Base-by-base conservation (phyloP, 805 yeast species). In the Candida nemodendra region DNA sequence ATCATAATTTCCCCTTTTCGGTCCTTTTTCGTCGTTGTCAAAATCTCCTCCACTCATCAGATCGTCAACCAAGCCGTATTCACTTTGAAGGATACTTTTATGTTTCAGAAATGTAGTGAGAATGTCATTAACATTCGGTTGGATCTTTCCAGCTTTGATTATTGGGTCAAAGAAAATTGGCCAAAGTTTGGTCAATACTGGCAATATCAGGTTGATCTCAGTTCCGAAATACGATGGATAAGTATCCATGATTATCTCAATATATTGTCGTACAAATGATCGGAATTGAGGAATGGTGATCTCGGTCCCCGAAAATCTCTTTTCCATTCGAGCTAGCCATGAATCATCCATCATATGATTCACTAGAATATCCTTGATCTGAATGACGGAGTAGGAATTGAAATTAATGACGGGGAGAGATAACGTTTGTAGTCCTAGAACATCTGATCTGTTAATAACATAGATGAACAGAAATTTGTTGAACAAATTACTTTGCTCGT, bases 141-240 rank as follows among this genome's bases (percentile, higher is more conserved):
- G 37, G 16, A 53, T 44, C 25, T 25, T 35, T 0, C 56, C 57
- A 16, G 27, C 28, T 9, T 45, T 32, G 6, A 48, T 15, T 9
- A 61, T 38, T 3, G 64, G 62, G n/a, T 48, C 42, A 16, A 45
- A 47, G 34, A 62, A 62, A 1, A 50, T 14, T 1, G 61, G 63
- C 65, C 65, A 62, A 8, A 59, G 31, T 25, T 54, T 50, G 2
- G 39, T 48, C 25, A 62, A 34, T 1, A 54, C 55, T 3, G 61
- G 59, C 8, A 58, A 31, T 3, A 72, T 48, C 13, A 71, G 43
- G 18, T 55, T 55, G 32, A 76, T 46, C 44, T 71, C 69, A 0
- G 71, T 48, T 0, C 80, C 79, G 14, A 75, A 58, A 45, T 67
- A 72, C 5, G 68, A 62, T 32, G 54, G 62, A 41, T 62, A 72